phyloP scores from a whole-genome alignment of 2,329 filamentous ascomycete genomes.

The Colletotrichum trifolii region DNA sequence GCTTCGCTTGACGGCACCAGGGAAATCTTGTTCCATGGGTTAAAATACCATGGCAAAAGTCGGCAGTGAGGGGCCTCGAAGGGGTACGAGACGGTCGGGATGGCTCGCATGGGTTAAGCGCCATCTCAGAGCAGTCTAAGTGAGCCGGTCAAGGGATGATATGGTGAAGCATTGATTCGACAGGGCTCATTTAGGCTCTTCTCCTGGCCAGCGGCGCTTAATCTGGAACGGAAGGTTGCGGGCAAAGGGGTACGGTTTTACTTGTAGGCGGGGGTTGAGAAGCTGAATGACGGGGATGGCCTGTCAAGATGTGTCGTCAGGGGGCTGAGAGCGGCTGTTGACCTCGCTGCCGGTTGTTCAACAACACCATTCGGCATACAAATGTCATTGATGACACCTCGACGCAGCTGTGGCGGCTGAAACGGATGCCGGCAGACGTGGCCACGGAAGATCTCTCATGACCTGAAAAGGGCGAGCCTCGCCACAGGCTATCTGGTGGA shows the following conservation, averaged over 20 bases:
- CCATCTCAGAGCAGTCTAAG: constrained; percentile 14
- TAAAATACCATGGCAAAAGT: neutral
- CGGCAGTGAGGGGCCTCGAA: constrained; percentile 20
- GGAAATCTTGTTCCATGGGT: constrained; percentile 16
- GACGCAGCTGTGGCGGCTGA: constrained; percentile 16
- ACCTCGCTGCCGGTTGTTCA: neutral
- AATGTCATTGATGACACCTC: neutral
- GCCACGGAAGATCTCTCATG: constrained; percentile 14
- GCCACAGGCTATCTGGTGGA: neutral
- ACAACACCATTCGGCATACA: neutral
- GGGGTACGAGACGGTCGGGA: neutral
- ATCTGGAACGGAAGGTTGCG: constrained; percentile 34
- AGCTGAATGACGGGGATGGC: neutral
- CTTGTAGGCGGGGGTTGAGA: constrained; percentile 5
- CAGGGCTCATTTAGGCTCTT: constrained; percentile 34
- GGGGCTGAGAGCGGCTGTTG: constrained; percentile 11
- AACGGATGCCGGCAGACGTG: constrained; percentile 13
- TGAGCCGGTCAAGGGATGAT: constrained; percentile 6
- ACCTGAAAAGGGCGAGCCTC: constrained; percentile 2
- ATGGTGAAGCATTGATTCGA: constrained; percentile 10
- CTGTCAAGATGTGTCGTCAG: neutral
- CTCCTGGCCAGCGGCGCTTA: constrained; percentile 16
- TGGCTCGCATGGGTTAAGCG: constrained; percentile 3
- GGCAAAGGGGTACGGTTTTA: constrained; percentile 26
- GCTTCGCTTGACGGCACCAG: constrained; percentile 15